phyloP scores from a whole-genome alignment of 305 asterid species.

The Fraxinus platypoda region DNA sequence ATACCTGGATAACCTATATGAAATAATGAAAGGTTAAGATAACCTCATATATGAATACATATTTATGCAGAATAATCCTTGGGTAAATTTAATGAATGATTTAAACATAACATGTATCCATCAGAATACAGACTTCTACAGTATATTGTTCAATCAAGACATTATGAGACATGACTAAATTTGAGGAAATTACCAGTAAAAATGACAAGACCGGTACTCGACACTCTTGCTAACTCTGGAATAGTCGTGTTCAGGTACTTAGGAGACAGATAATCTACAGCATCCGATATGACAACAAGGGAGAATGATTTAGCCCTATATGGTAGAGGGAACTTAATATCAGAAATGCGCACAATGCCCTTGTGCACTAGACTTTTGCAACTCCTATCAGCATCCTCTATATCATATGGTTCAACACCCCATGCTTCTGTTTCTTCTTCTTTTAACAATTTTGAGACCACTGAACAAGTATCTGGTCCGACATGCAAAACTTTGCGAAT shows the following conservation, averaged over 20 bases:
- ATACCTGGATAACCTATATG: conserved; percentile 36
- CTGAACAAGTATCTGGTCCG: conserved; percentile 52
- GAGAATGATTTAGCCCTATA: conserved; percentile 46
- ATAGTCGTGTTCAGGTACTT: conserved; percentile 48
- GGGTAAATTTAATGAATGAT: not conserved
- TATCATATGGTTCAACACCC: conserved; percentile 49
- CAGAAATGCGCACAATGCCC: conserved; percentile 44
- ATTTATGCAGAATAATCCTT: not conserved
- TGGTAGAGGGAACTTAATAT: conserved; percentile 49
- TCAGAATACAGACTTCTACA: not conserved
- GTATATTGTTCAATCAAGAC: not conserved
- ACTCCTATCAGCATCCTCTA: conserved; percentile 39
- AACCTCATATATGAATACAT: not conserved
- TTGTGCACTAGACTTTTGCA: conserved; percentile 43
- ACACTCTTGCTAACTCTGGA: conserved; percentile 49
- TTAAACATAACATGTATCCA: not conserved
- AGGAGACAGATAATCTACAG: conserved; percentile 45
- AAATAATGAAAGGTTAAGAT: not conserved
- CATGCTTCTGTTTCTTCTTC: conserved; percentile 49
- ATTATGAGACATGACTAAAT: not conserved
- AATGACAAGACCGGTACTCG: conserved; percentile 39
- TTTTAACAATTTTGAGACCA: conserved; percentile 38
- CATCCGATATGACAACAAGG: conserved; percentile 46
- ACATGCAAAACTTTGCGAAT: conserved; percentile 43
- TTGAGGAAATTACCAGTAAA: conserved; percentile 33